These are phyloP conservation scores for Colletotrichum sp. DNA, from an alignment of 2,329 filamentous ascomycete species.

Conservation along the genomic window DNA sequence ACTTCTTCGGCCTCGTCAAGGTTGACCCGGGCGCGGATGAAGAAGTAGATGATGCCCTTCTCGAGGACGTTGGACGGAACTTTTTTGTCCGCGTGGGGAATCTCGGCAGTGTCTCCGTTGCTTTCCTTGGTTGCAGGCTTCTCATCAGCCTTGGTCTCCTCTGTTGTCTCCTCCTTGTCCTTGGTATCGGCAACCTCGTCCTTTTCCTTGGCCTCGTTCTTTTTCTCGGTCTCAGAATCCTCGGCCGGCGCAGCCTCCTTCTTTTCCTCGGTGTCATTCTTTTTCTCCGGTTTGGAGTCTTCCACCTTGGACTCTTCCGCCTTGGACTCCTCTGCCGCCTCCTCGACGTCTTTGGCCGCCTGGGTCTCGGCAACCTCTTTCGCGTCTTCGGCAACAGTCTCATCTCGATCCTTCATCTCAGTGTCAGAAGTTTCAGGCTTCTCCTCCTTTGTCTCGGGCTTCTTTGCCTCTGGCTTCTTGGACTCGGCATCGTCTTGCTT, in stretches of 20 bases:
- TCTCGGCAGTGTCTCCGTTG: slow-evolving; percentile 7
- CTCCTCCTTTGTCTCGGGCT: not conserved
- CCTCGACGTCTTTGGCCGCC: not conserved
- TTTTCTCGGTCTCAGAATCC: not conserved
- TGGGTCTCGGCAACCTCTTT: not conserved
- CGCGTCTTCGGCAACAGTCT: not conserved
- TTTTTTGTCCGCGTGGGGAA: slow-evolving; percentile 7
- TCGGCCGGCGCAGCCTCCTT: not conserved
- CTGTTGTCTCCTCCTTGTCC: not conserved
- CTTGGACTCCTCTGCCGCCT: not conserved
- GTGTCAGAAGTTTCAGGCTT: not conserved
- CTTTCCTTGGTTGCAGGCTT: not conserved
- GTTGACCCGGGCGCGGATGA: slow-evolving; percentile 79
- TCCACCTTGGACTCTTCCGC: not conserved
- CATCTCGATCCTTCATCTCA: slow-evolving; percentile 9
- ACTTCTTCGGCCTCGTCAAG: slow-evolving; percentile 73
- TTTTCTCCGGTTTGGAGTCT: not conserved
- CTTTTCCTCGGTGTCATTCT: not conserved
- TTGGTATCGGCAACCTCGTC: not conserved
- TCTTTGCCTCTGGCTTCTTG: not conserved
- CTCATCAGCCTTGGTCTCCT: not conserved
- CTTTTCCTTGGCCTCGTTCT: not conserved
- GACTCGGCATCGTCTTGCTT: not conserved
- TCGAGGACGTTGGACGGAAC: slow-evolving; percentile 67
- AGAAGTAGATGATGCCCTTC: slow-evolving; percentile 92